Evolutionary conservation across 306 rosid species (phyloP).

Genomic region (Quercus ilex): DNA sequence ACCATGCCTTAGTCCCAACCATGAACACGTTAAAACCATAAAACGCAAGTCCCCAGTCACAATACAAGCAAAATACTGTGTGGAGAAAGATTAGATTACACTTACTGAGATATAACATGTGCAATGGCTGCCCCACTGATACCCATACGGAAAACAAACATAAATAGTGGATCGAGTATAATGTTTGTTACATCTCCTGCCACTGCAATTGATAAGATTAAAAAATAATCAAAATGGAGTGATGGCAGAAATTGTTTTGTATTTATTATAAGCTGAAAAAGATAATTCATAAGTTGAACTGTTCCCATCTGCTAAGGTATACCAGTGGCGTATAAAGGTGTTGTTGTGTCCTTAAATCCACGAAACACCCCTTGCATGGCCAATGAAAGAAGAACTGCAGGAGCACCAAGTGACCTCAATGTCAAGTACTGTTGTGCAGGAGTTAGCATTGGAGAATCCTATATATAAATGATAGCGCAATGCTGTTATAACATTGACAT

Average conservation of each 20-base stretch:
- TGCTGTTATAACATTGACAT: not conserved
- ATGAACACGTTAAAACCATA: not conserved
- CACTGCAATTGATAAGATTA: constrained; percentile 44
- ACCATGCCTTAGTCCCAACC: not conserved
- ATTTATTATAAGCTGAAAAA: not conserved
- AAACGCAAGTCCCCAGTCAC: not conserved
- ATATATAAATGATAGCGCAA: constrained; percentile 17
- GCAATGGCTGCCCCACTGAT: constrained; percentile 95
- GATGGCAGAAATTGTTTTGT: constrained; percentile 1
- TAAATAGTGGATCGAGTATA: constrained; percentile 77
- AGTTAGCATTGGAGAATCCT: constrained; percentile 84
- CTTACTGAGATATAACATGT: constrained; percentile 95
- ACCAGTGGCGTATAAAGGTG: constrained; percentile 93
- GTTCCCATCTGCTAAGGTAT: constrained; percentile 21
- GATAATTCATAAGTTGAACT: not conserved
- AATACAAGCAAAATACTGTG: not conserved
- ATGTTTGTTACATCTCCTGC: constrained; percentile 86
- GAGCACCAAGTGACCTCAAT: constrained; percentile 93
- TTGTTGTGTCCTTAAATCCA: constrained; percentile 88
- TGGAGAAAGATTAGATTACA: constrained; percentile 7
- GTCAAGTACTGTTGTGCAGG: constrained; percentile 75
- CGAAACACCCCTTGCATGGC: constrained; percentile 98
- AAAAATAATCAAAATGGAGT: constrained; percentile 20
- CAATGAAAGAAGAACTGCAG: constrained; percentile 90
- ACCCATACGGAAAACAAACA: constrained; percentile 60